Conservation (phyloP, 768 basidiomycete species). For the Calocera viscosa region DNA sequence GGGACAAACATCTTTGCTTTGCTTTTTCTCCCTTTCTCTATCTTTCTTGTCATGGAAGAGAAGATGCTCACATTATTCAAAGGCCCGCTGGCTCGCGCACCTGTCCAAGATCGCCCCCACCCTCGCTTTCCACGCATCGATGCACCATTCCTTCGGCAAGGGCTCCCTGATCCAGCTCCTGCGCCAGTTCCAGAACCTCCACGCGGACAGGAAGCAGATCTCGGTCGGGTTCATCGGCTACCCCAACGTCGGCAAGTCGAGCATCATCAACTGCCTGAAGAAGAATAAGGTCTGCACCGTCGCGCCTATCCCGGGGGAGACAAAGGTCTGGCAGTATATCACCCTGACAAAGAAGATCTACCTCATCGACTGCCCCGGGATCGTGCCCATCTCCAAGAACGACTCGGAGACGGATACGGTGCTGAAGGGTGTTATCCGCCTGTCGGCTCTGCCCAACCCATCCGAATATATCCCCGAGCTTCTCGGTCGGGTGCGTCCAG, state of each 20-base stretch:
- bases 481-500: constrained; percentile 80
- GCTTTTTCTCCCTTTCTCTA: constrained; percentile 13
- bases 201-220: constrained; percentile 98
- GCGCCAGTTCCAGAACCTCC: constrained; percentile 90
- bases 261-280: constrained; percentile 97
- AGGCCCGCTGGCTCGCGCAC: constrained; percentile 94
- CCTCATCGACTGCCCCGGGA: constrained; percentile 97
- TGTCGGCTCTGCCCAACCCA: constrained; percentile 85
- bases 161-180: constrained; percentile 94
- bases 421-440: constrained; percentile 90
- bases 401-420: constrained; percentile 86
- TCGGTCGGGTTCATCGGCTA: constrained; percentile 97
- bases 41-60: constrained; percentile 9
- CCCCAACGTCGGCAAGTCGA: constrained; percentile 95
- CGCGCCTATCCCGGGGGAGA: constrained; percentile 95
- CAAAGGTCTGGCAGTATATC: constrained; percentile 99
- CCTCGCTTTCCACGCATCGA: constrained; percentile 96
- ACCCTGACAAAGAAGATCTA: constrained; percentile 91
- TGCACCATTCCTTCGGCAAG: constrained; percentile 98
- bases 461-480: constrained; percentile 84
- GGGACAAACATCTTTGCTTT: constrained; percentile 29
- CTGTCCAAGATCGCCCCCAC: constrained; percentile 91
- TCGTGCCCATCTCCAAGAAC: constrained; percentile 85
- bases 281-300: constrained; percentile 94
- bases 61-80: constrained; percentile 6